phyloP scores from a whole-genome alignment of 257 asterid species.

The Solanum pinnatisectum region DNA sequence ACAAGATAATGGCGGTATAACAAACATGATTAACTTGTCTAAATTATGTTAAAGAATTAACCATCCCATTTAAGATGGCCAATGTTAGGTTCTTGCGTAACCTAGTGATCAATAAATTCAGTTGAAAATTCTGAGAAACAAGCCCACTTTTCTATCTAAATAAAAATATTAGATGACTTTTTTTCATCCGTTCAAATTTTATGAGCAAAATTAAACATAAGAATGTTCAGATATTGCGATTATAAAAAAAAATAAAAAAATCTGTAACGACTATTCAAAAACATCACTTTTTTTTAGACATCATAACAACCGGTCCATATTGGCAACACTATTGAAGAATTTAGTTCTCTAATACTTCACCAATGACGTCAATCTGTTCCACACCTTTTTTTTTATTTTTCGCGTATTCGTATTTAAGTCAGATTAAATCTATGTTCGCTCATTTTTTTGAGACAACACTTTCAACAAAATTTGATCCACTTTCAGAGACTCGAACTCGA shows the following conservation, averaged over 20 bases:
- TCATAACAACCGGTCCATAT: not conserved
- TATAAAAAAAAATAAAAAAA: not conserved
- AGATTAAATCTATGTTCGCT: too few relatives aligned
- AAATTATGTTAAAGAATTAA: not conserved
- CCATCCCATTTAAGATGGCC: not conserved
- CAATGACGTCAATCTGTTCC: not conserved
- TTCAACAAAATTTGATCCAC: not conserved
- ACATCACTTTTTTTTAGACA: not conserved
- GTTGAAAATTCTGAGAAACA: not conserved
- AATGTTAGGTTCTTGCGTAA: not conserved
- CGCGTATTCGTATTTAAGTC: too few relatives aligned
- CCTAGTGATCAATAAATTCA: not conserved
- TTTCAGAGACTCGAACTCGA: fast-evolving
- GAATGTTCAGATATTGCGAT: not conserved
- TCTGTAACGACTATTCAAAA: not conserved
- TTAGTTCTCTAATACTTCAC: not conserved
- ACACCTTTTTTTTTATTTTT: not conserved
- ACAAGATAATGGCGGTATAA: not conserved
- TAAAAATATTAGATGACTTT: not conserved
- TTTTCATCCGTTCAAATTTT: not conserved
- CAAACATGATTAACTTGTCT: not conserved
- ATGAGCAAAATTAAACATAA: not conserved
- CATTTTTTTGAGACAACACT: fast-evolving
- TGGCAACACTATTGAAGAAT: not conserved
- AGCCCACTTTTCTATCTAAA: not conserved